Evolutionary conservation across 805 yeast genomes (phyloP), one percentile per base, ranked within the genome.

Genomic region (Grigorovia yakushimaensis): DNA sequence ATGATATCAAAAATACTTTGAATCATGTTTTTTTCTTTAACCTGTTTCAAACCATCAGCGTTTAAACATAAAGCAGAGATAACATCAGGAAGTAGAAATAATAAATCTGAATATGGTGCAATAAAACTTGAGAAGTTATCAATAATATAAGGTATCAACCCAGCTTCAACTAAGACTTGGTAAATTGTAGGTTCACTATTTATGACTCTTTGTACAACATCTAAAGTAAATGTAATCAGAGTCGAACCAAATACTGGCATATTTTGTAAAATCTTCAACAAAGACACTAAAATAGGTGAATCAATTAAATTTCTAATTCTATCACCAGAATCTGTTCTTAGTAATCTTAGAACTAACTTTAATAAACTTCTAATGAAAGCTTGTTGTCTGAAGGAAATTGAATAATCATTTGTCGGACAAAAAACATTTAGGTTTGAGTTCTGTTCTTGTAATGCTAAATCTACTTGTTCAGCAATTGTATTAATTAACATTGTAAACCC

Each of bases 141-240:
- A 44, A 88, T 62, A 36, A 88, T 72, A 2, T 77, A 68, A 42
- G 82, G 83, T 36, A 89, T 78, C 1, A 85, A 78, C 0, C 78
- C 77, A 0, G 94, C 82, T 61, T 89, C 98, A 39, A 78, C 81
- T 53, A 89, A 71, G 39, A 89, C 81, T 2, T 84, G 74, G 57
- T 75, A 89, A 3, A 95, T 86, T 0, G 96, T 88, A 8, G 97
- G 96, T 57, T 91, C 97, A 54, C 83, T 84, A 60, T 89, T 91
- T 24, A 89, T 79, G 49, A 88, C 85, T 11, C 75, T 74, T 39
- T 82, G 75, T 19, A 88, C 73, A 11, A 82, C 75, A 50, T 79
- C 82, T 36, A 89, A 61, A 0, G 85, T 74, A 20, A 77, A 70
- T 0, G 85, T 70, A 13, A 85, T 62, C 13, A 86, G 64, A 15